Evolutionary conservation across 148 eudicot species (phyloP).

Genomic region (Amaranthus hypochondriacus): DNA sequence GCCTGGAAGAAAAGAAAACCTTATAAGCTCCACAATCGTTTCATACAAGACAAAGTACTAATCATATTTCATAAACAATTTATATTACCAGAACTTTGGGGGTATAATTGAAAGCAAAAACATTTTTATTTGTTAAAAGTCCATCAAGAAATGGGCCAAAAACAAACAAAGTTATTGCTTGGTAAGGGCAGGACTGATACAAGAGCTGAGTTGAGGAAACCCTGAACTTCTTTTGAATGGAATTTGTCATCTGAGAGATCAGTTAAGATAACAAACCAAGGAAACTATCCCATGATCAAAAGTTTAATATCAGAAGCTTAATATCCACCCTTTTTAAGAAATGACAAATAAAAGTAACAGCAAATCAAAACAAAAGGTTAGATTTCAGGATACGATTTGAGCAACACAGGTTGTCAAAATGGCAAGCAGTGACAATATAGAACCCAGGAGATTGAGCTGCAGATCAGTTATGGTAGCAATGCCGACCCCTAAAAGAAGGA

Average conservation of each 20-base stretch:
- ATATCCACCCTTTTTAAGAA: not conserved
- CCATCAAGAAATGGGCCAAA: slow-evolving; percentile 87
- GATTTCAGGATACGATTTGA: slow-evolving; percentile 42
- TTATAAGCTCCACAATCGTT: not conserved
- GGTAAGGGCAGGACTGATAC: slow-evolving; percentile 91
- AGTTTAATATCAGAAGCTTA: not conserved
- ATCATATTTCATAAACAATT: not conserved
- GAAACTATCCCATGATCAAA: not conserved
- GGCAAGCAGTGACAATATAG: slow-evolving; percentile 41
- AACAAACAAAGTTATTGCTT: slow-evolving; percentile 71
- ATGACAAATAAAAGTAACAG: not conserved
- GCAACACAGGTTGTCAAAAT: slow-evolving; percentile 42
- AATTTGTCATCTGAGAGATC: slow-evolving; percentile 77
- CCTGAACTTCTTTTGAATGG: slow-evolving; percentile 92
- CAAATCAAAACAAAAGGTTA: not conserved
- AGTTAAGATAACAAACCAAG: slow-evolving; percentile 42
- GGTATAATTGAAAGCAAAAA: slow-evolving; percentile 87
- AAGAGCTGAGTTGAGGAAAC: slow-evolving; percentile 94
- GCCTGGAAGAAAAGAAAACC: slow-evolving; percentile 40
- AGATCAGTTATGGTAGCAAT: slow-evolving; percentile 44
- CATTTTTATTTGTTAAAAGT: slow-evolving; percentile 71
- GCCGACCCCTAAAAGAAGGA: slow-evolving; percentile 41
- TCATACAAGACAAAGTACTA: not conserved
- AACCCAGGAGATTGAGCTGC: slow-evolving; percentile 40
- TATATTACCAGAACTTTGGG: slow-evolving; percentile 65